Evolutionary conservation across 805 yeast species (phyloP).

Genomic region (Lipomyces yamadae): DNA sequence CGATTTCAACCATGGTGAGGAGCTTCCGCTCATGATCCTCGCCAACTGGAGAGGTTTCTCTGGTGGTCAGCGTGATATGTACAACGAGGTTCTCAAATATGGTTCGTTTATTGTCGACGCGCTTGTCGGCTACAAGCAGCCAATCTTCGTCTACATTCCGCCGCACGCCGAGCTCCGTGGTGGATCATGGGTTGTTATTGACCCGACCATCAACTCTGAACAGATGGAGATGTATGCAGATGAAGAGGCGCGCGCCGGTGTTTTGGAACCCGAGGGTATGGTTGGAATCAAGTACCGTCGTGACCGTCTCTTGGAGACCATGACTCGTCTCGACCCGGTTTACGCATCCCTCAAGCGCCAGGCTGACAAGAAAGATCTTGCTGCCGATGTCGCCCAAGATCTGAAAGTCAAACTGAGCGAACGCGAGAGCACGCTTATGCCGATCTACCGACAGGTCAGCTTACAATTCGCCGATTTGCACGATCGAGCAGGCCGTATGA

Average conservation of each 20-base stretch:
- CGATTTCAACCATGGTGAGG: conserved; percentile 98
- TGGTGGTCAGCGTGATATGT: conserved; percentile 99
- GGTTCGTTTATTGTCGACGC: conserved; percentile 98
- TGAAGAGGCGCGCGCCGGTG: conserved; percentile 94
- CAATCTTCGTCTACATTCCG: conserved; percentile 95
- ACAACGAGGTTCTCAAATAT: conserved; percentile 94
- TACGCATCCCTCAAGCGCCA: conserved; percentile 71
- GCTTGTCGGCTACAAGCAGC: conserved; percentile 92
- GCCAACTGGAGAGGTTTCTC: conserved; percentile 99
- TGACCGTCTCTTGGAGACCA: conserved; percentile 86
- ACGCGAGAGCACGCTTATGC: conserved; percentile 80
- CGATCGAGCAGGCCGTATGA: conserved; percentile 96
- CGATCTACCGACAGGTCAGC: conserved; percentile 88
- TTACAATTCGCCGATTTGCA: conserved; percentile 98
- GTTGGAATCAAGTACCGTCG: conserved; percentile 98
- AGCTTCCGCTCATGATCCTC: conserved; percentile 92
- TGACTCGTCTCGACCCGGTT: conserved; percentile 82
- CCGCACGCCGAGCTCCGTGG: conserved; percentile 99
- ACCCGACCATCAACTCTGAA: conserved; percentile 93
- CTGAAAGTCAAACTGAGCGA: conserved; percentile 68
- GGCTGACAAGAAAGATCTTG: conserved; percentile 55
- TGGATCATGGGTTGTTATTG: conserved; percentile 99
- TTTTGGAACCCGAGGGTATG: conserved; percentile 98
- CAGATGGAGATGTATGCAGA: conserved; percentile 99
- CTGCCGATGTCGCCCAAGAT: conserved; percentile 67